A percentile compares a stretch with the other conserved stretches of the same genome.
These are phyloP conservation scores for Lojkania enalia DNA, from an alignment of 2,329 filamentous ascomycete genomes.

Conservation along the genomic window DNA sequence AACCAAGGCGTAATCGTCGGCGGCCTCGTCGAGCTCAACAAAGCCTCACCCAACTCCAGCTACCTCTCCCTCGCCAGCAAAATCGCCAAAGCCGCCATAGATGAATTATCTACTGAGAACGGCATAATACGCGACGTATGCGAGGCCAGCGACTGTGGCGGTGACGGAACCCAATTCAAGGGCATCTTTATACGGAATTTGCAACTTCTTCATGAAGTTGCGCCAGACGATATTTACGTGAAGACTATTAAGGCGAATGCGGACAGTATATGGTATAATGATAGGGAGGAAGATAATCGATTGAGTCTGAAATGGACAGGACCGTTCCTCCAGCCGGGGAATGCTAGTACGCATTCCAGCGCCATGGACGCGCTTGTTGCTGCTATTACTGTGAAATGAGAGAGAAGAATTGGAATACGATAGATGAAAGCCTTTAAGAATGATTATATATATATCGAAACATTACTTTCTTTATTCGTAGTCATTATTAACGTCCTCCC, in stretches of 20 bases:
- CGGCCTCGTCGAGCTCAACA: slow-evolving; percentile 58
- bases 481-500: too few relatives aligned
- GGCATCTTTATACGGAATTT: slow-evolving; percentile 71
- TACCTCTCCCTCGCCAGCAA: slow-evolving; percentile 42
- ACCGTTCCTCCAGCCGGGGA: slow-evolving; percentile 55
- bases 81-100: slow-evolving; percentile 47
- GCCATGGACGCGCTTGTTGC: slow-evolving; percentile 70
- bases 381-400: slow-evolving; percentile 44
- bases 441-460: too few relatives aligned
- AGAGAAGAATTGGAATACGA: too few relatives aligned
- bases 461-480: too few relatives aligned
- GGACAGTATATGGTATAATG: slow-evolving; percentile 65
- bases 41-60: slow-evolving; percentile 41
- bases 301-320: slow-evolving; percentile 69
- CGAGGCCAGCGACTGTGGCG: slow-evolving; percentile 44
- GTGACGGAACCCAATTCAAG: slow-evolving; percentile 67
- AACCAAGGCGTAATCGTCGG: slow-evolving; percentile 66
- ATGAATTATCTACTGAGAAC: slow-evolving; percentile 38
- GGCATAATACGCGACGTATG: slow-evolving; percentile 49
- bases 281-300: slow-evolving; percentile 55
- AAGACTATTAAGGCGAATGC: slow-evolving; percentile 65
- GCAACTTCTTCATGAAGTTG: slow-evolving; percentile 57
- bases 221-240: slow-evolving; percentile 55
- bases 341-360: slow-evolving; percentile 65
- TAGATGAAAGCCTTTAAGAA: too few relatives aligned